Conservation (phyloP, 2,329 filamentous ascomycete species). For the Cercospora citrullina region DNA sequence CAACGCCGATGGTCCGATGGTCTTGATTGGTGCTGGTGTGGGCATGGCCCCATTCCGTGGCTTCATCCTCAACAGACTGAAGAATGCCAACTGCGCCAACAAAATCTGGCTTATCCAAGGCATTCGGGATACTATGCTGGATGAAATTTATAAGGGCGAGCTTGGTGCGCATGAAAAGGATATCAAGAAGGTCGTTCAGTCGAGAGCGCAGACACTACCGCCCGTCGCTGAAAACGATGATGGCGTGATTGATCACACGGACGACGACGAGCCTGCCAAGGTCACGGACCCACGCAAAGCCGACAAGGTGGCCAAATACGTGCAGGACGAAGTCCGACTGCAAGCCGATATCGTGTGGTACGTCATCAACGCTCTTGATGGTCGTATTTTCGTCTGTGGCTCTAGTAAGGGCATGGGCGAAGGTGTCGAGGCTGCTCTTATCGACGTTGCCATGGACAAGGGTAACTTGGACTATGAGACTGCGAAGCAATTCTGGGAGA, state of each 20-base stretch:
- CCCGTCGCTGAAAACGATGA: slow-evolving; percentile 33
- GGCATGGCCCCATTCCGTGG: slow-evolving; percentile 97
- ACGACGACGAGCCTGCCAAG: slow-evolving; percentile 44
- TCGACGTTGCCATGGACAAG: slow-evolving; percentile 91
- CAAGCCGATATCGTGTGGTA: slow-evolving; percentile 98
- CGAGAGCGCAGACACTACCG: slow-evolving; percentile 38
- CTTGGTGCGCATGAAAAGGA: slow-evolving; percentile 81
- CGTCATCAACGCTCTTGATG: slow-evolving; percentile 94
- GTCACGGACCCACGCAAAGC: slow-evolving; percentile 70
- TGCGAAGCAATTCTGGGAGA: slow-evolving; percentile 82
- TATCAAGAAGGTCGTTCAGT: slow-evolving; percentile 54
- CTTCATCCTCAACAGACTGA: slow-evolving; percentile 90
- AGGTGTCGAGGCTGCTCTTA: slow-evolving; percentile 81
- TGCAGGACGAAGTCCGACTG: slow-evolving; percentile 88
- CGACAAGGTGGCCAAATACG: slow-evolving; percentile 75
- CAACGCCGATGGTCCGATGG: slow-evolving; percentile 91
- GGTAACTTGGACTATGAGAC: slow-evolving; percentile 81
- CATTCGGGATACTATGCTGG: slow-evolving; percentile 87
- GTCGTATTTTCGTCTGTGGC: slow-evolving; percentile 93
- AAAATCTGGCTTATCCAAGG: slow-evolving; percentile 97
- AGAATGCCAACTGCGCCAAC: slow-evolving; percentile 94
- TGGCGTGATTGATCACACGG: slow-evolving; percentile 48
- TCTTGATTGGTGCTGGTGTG: slow-evolving; percentile 93
- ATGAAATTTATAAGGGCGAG: slow-evolving; percentile 95
- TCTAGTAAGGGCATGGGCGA: slow-evolving; percentile 97